Evolutionary conservation across 139 green algal species (phyloP).

Genomic region (Chlamydomonas schloesseri): DNA sequence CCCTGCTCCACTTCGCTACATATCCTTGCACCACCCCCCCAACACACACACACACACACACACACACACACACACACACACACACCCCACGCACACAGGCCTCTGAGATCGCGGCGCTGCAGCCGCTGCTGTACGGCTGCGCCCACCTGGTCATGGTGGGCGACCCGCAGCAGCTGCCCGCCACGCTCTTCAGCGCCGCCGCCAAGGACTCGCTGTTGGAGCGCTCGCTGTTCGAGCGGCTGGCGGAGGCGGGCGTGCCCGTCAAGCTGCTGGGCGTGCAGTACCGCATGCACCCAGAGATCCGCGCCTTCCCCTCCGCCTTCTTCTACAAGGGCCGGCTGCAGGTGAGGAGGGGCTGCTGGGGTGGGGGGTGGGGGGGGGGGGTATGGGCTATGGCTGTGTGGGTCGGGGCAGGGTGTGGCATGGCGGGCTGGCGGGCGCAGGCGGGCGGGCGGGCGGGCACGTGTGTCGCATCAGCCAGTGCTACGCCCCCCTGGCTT

Average conservation of each 20-base stretch:
- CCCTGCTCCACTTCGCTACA: too few relatives aligned
- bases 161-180: conserved; percentile 94
- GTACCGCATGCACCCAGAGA: conserved; percentile 95
- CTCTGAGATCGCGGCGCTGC: conserved; percentile 85
- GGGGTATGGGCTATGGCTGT: too few relatives aligned
- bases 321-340: conserved; percentile 87
- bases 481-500: too few relatives aligned
- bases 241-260: conserved; percentile 62
- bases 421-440: too few relatives aligned
- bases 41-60: too few relatives aligned
- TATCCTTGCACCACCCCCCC: too few relatives aligned
- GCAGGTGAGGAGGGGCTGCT: background rate
- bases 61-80: too few relatives aligned
- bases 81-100: too few relatives aligned
- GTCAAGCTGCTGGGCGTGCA: conserved; percentile 79
- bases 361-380: too few relatives aligned
- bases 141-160: conserved; percentile 76
- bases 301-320: conserved; percentile 84
- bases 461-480: too few relatives aligned
- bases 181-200: conserved; percentile 83
- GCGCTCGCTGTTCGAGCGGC: conserved; percentile 89
- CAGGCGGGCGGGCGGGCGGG: too few relatives aligned
- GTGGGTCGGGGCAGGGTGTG: too few relatives aligned
- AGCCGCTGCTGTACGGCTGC: conserved; percentile 85
- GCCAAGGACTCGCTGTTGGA: conserved; percentile 78